Evolutionary conservation across 2,329 filamentous ascomycete species (phyloP), one percentile per base, ranked within the genome.

Genomic region (Fusarium sp.): DNA sequence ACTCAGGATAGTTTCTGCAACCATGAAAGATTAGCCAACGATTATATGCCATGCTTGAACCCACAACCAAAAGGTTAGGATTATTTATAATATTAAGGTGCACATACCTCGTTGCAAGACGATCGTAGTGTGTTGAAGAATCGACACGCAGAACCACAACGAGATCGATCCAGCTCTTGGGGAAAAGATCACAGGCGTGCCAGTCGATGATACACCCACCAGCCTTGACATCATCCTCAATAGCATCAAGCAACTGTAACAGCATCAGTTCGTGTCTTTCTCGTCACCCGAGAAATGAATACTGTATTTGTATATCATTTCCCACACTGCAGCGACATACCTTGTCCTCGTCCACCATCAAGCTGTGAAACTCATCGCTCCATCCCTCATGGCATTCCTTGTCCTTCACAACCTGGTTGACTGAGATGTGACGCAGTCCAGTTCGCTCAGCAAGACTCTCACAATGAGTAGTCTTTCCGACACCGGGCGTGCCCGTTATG

Each of bases 301-400:
- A 6, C 11, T 14, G 4, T 14, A 7, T 34, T 12, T 6, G 6
- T 10, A n/a, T 20, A 23, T 24, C 14, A 14, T 32, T n/a, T 5
- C 9, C n/a, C 6, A 15, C 7, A 1, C 7, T 12, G 11, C 3
- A 14, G 12, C 7, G 3, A 73, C 80, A 62, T 75, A 94, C 93
- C 86, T 96, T 97, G 76, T 99, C 96, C 78, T 99, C 96, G 76
- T 99, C 95, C 17, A 99, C 94, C 58, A 98, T 91, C 89, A 92
- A 96, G 73, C 91, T 94, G 77, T 93, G 88, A 54, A 90, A 89
- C 77, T 94, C 91, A 42, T 96, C 91, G 71, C 96, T 93, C 80
- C 88, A 97, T 23, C 92, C 92, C 75, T 97, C 94, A 74, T 96
- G 92, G 75, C 94, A 97, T 59, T 86, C 88, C 69, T 90, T 88